Conservation (phyloP, 306 rosid species). For the Dryas alaskensis region DNA sequence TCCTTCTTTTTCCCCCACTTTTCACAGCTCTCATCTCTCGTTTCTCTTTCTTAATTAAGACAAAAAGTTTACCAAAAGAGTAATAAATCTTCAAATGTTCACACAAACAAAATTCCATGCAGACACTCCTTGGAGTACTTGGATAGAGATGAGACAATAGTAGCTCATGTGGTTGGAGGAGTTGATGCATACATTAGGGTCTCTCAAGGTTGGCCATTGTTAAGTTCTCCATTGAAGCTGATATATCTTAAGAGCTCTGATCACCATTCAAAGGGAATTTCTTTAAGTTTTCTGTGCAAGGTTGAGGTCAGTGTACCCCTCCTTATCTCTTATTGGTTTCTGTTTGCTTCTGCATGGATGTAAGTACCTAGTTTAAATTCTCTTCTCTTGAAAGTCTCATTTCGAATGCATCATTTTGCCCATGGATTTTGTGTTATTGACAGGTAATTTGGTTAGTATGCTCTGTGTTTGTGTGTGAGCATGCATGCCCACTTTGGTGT, state of each 20-base stretch:
- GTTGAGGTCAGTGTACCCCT: slow-evolving; percentile 52
- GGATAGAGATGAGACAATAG: slow-evolving; percentile 61
- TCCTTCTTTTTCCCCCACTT: neutral
- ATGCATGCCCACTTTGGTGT: neutral
- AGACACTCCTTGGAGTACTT: slow-evolving; percentile 61
- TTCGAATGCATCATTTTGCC: neutral
- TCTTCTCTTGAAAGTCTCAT: neutral
- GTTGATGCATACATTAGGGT: slow-evolving; percentile 65
- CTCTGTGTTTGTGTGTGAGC: neutral
- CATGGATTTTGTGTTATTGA: neutral
- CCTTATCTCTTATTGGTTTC: neutral
- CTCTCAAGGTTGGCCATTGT: slow-evolving; percentile 70
- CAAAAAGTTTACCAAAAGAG: neutral
- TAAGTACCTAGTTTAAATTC: neutral
- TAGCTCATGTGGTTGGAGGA: slow-evolving; percentile 63
- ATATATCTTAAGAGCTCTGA: slow-evolving; percentile 58
- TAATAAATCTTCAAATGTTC: slow-evolving; percentile 12
- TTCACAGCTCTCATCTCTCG: neutral
- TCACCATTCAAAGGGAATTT: slow-evolving; percentile 42
- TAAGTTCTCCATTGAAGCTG: slow-evolving; percentile 63
- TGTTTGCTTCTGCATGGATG: neutral
- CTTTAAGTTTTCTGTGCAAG: slow-evolving; percentile 53
- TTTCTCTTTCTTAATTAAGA: neutral
- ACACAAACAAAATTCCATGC: slow-evolving; percentile 27
- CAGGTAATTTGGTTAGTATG: neutral